Base-by-base conservation (phyloP, 1,284 basidiomycete genomes). In the Fomitopsis pinicola region DNA sequence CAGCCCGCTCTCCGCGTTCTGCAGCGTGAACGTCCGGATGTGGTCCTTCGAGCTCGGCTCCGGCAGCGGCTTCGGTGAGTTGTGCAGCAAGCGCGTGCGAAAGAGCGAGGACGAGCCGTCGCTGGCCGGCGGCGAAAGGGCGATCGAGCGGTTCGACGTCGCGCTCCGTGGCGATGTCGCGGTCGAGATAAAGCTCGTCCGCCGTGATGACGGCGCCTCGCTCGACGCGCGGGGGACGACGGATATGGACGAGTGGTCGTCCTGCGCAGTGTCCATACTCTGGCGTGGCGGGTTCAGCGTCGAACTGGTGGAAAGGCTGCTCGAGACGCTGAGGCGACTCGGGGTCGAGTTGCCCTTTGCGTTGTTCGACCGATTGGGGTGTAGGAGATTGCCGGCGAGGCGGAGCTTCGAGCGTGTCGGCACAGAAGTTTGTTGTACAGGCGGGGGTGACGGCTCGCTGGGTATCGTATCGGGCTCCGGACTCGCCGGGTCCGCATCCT, bases 1-100 rank as follows among this genome's bases (percentile, higher is more conserved):
- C 15, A 98, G 76, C 26, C 97, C 97, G 63, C 89, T 92, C 78
- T 98, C 96, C 17, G 95, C 94, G 62, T 90, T 76, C 73, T 98
- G 95, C 68, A 99, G 79, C 30, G 94, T 88, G 75, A 98, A 99
- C 58, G 76, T 72, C 36, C 77, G 78, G 38, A 90, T 68, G 42
- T 89, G 69, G 68, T 88, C 82, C 19, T 74, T 74, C 35, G 72
- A 66, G 45, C 80, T 74, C 2, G 81, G 82, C 17, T 79, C 78
- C 8, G 74, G 75, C 53, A 76, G 64, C 28, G 73, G 72, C 9
- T 63, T 59, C 50, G 62, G 65, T 15, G 56, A 59, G 28, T 42
- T 36, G 22, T 60, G 59, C 9, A 65, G 61, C 17, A 65, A n/a
- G 9, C 68, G 64, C 30, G 53, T 62, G 28, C 68, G 67, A 5